A percentile compares a stretch with the other conserved stretches of the same genome.
Evolutionary conservation across 176 grass and related monocot species (phyloP).

Genomic region (Lolium rigidum): DNA sequence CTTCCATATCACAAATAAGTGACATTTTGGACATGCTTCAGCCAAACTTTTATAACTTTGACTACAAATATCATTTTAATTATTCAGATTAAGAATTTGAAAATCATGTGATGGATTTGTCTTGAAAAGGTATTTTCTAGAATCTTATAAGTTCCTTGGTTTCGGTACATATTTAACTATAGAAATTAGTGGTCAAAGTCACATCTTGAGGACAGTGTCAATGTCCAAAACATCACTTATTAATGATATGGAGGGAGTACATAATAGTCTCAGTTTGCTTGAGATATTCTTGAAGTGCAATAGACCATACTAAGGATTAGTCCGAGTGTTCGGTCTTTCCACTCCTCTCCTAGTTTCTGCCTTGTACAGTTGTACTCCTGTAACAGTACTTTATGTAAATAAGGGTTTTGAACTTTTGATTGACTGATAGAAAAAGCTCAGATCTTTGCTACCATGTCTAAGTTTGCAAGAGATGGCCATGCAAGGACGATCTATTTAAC

Average conservation of each 20-base stretch:
- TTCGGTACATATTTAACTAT: not conserved
- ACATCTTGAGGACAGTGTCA: not conserved
- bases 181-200: not conserved
- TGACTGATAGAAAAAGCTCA: not conserved
- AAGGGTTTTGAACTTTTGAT: not conserved
- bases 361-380: not conserved
- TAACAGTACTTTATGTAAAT: not conserved
- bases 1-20: not conserved
- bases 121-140: not conserved
- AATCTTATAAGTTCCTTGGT: not conserved
- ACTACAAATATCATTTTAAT: not conserved
- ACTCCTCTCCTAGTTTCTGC: conserved; percentile 6
- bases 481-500: not conserved
- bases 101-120: not conserved
- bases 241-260: not conserved
- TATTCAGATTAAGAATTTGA: not conserved
- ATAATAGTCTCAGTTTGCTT: not conserved
- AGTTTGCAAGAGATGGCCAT: conserved; percentile 18
- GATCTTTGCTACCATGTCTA: not conserved
- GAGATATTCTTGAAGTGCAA: not conserved
- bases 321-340: not conserved
- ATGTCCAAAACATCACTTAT: not conserved
- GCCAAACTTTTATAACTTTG: not conserved
- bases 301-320: conserved; percentile 3
- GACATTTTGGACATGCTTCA: not conserved